phyloP scores from a whole-genome alignment of 2,329 filamentous ascomycete genomes.

The Domatiomyces catenatus region DNA sequence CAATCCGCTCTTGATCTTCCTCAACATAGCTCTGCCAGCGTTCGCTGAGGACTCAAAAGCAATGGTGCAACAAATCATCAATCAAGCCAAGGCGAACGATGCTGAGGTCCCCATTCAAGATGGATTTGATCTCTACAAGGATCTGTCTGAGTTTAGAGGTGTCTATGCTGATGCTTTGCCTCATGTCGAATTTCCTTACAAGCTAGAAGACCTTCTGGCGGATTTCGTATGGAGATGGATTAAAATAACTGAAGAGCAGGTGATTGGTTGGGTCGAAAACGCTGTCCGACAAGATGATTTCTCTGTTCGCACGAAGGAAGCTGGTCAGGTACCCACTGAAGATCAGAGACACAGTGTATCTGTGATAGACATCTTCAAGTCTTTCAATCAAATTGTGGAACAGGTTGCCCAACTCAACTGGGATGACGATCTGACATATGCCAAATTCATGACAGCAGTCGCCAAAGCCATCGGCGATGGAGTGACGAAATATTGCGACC shows the following conservation, averaged over 20 bases:
- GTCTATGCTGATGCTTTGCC: slow-evolving; percentile 67
- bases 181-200: slow-evolving; percentile 62
- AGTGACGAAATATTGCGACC: slow-evolving; percentile 77
- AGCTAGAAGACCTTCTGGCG: slow-evolving; percentile 70
- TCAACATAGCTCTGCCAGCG: slow-evolving; percentile 70
- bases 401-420: slow-evolving; percentile 75
- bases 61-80: slow-evolving; percentile 66
- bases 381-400: slow-evolving; percentile 83
- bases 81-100: slow-evolving; percentile 51
- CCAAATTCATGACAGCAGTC: slow-evolving; percentile 90
- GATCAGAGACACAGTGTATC: slow-evolving; percentile 85
- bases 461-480: slow-evolving; percentile 72
- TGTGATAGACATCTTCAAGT: slow-evolving; percentile 79
- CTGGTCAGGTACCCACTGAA: slow-evolving; percentile 51
- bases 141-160: slow-evolving; percentile 67
- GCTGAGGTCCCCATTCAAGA: slow-evolving; percentile 76
- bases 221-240: slow-evolving; percentile 97
- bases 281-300: slow-evolving; percentile 86
- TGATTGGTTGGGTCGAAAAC: slow-evolving; percentile 72
- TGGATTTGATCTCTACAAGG: slow-evolving; percentile 84
- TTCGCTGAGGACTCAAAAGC: slow-evolving; percentile 83
- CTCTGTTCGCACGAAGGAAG: slow-evolving; percentile 51
- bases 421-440: slow-evolving; percentile 86
- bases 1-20: slow-evolving; percentile 53
- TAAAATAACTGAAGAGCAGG: slow-evolving; percentile 58